Conservation (phyloP, 2,329 filamentous ascomycete genomes). For the Neofusicoccum laricinum region DNA sequence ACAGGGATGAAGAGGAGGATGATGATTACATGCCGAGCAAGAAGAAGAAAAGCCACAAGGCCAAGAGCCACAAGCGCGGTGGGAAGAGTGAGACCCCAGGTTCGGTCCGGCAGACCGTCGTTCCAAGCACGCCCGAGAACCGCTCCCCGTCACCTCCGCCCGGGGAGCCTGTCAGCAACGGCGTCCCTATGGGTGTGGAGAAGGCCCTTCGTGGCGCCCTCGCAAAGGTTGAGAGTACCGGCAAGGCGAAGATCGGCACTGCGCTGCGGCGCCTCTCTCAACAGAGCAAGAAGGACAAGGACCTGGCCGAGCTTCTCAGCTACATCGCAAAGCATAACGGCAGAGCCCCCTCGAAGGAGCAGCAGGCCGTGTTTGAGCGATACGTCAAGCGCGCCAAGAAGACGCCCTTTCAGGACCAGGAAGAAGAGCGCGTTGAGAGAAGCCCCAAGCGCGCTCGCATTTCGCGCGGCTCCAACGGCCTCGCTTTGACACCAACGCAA, state of each 20-base stretch:
- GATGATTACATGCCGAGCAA: conserved; percentile 43
- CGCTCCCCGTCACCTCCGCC: not conserved
- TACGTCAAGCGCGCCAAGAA: conserved; percentile 33
- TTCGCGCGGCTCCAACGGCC: conserved; percentile 3
- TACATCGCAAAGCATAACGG: conserved; percentile 35
- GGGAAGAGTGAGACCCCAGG: conserved; percentile 12
- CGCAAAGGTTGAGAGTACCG: conserved; percentile 8
- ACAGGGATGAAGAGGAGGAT: conserved; percentile 45
- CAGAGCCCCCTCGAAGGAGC: conserved; percentile 37
- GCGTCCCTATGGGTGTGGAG: not conserved
- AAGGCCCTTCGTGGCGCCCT: conserved; percentile 8
- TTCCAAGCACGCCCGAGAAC: conserved; percentile 11
- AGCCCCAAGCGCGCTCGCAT: conserved; percentile 12
- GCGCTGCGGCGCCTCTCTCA: conserved; percentile 33
- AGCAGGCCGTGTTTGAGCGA: conserved; percentile 41
- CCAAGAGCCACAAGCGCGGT: not conserved
- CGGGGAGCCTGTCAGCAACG: not conserved
- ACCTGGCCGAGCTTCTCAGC: conserved; percentile 40
- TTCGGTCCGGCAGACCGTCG: not conserved
- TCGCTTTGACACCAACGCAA: conserved; percentile 11
- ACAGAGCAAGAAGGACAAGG: conserved; percentile 36
- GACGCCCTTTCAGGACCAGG: not conserved
- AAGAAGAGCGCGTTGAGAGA: not conserved
- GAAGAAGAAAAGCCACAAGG: conserved; percentile 28
- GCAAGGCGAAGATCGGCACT: not conserved